phyloP scores from a whole-genome alignment of 164 flowering plant species.

The Aristolochia fimbriata region DNA sequence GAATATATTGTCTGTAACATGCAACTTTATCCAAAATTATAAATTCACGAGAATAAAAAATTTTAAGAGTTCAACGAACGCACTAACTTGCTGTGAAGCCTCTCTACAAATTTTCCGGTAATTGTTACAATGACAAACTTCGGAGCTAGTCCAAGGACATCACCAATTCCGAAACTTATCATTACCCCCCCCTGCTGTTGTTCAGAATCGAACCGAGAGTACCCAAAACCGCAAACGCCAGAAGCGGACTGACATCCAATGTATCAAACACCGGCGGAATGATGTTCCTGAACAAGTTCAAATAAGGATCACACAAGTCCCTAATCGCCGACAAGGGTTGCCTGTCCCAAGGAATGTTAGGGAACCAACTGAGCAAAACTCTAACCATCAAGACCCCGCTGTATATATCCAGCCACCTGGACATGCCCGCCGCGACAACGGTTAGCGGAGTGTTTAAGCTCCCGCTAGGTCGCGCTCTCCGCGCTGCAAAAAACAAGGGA shows the following conservation, averaged over 20 bases:
- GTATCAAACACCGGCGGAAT: constrained; percentile 80
- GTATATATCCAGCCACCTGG: constrained; percentile 91
- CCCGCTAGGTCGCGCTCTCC: constrained; percentile 31
- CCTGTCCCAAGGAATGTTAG: constrained; percentile 90
- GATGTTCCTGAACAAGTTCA: constrained; percentile 74
- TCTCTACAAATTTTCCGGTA: neutral
- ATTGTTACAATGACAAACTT: neutral
- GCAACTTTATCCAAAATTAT: too few relatives aligned
- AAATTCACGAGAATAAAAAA: too few relatives aligned
- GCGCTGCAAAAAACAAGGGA: constrained; percentile 62
- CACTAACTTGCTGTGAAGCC: neutral
- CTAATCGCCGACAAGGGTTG: constrained; percentile 86
- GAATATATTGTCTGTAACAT: too few relatives aligned
- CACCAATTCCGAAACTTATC: neutral
- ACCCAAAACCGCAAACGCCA: constrained; percentile 82
- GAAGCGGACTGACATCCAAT: constrained; percentile 74
- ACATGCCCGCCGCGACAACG: constrained; percentile 76
- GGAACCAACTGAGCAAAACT: constrained; percentile 98
- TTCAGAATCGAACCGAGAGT: constrained; percentile 44
- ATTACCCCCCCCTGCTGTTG: constrained; percentile 24
- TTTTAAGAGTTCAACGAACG: neutral
- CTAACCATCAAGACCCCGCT: constrained; percentile 82
- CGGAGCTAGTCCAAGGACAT: neutral
- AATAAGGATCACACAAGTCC: constrained; percentile 86
- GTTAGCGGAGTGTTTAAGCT: constrained; percentile 60